Conservation (phyloP, 2,329 filamentous ascomycete genomes). For the Thelonectria blattea region DNA sequence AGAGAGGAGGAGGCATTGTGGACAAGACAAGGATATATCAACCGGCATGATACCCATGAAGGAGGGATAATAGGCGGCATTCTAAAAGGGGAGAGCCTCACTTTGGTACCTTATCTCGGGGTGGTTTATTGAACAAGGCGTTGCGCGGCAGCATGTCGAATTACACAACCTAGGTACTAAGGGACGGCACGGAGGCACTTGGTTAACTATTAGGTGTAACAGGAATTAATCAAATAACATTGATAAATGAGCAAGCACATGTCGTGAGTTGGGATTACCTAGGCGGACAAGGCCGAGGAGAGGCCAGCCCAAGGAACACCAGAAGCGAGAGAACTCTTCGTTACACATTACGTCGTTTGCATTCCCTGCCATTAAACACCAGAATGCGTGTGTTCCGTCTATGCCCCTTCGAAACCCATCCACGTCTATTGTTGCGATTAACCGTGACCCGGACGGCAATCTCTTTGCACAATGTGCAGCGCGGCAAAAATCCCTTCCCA, state of each 20-base stretch:
- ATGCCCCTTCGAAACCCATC: background rate
- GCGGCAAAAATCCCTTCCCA: background rate
- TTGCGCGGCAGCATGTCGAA: slow-evolving; percentile 12
- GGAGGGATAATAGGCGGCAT: slow-evolving; percentile 5
- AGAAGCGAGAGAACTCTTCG: background rate
- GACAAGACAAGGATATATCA: too few species aligned
- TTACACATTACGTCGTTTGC: background rate
- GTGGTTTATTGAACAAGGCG: slow-evolving; percentile 25
- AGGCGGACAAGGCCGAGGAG: background rate
- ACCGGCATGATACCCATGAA: slow-evolving; percentile 31
- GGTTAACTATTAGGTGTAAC: background rate
- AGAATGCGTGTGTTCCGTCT: background rate
- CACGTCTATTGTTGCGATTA: too few species aligned
- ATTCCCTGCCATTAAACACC: background rate
- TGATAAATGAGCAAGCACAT: background rate
- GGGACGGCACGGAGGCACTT: too few species aligned
- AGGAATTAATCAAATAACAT: background rate
- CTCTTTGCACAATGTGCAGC: background rate
- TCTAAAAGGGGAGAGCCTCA: background rate
- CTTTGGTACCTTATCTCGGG: background rate
- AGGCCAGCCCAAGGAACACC: background rate
- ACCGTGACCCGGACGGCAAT: background rate
- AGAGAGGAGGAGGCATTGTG: background rate
- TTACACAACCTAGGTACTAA: background rate
- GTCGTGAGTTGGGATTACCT: background rate